Base-by-base conservation (phyloP, 2,329 filamentous ascomycete genomes). In the Fusarium udum region DNA sequence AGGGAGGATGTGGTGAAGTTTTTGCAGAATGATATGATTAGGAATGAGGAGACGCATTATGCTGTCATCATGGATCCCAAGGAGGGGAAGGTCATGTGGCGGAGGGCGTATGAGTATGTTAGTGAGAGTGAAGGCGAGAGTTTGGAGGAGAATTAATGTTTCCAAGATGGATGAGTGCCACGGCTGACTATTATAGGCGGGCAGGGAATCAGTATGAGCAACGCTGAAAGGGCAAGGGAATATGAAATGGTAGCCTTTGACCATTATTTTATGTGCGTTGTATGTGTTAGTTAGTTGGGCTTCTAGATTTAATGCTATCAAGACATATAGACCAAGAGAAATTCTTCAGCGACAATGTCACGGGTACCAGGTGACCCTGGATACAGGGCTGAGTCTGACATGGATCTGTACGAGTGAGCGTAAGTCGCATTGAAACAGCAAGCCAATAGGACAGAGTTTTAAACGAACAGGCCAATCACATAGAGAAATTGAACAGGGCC, bases 31-130 rank as follows among this genome's bases (percentile, higher is more conserved):
- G 62, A 69, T 13, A 60, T 75, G 13, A 79, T 81, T 22, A 75
- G 67, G 26, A 79, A 80, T 46, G 75, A 74, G 2, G 75, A 78
- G 61, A 81, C 80, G 11, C 80, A 82, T 61, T 82, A 80, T 15
- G 79, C 78, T 1, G 76, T 79, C 10, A 83, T 86, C 16, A 86
- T 85, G 74, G 86, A 88, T 49, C 85, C 86, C 0, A 81, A 83
- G 64, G 83, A 81, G 0, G 85, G 85, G 16, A 81, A 82, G 42
- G 79, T 85, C 2, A 3, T 52, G 3, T 74, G 71, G 71, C 42
- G 70, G n/a, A 67, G 24, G 5, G 37, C 60, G 8, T 72, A 58
- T 20, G 55, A 68, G 34, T 43, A 24, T 32, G 22, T 34, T 0
- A 24, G 49, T 31, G 43, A 31, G 13, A 37, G 51, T 37, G 51